Evolutionary conservation across 495 filamentous ascomycete species (phyloP).

Genomic region (Neurospora africana): DNA sequence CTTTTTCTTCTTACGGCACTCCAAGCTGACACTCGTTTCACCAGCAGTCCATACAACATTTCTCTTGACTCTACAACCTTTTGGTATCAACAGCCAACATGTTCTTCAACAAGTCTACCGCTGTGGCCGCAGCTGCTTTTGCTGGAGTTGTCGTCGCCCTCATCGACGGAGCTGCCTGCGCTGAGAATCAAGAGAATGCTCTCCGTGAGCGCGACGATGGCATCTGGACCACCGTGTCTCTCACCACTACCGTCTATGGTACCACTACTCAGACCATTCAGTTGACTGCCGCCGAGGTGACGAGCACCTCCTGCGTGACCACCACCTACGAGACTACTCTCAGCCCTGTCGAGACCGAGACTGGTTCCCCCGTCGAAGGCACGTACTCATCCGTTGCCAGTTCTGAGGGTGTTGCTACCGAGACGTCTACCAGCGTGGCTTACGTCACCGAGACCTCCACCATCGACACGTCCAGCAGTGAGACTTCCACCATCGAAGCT

Average conservation of each 20-base stretch:
- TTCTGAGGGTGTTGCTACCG: background rate
- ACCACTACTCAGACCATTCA: background rate
- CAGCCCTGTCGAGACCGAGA: background rate
- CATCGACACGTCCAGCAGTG: background rate
- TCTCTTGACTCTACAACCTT: background rate
- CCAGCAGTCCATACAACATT: background rate
- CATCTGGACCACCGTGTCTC: background rate
- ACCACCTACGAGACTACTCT: background rate
- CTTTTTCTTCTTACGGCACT: background rate
- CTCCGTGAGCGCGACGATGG: background rate
- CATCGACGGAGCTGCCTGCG: background rate
- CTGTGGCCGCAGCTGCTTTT: background rate
- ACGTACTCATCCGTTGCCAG: background rate
- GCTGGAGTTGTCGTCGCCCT: background rate
- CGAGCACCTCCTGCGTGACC: background rate
- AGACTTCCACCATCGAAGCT: background rate
- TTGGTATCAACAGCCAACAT: background rate
- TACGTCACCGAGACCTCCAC: background rate
- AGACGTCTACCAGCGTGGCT: background rate
- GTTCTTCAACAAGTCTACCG: background rate
- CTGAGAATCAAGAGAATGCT: background rate
- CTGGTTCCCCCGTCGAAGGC: background rate
- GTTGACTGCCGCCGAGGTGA: background rate
- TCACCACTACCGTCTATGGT: background rate
- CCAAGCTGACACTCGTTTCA: background rate